Conservation (phyloP, 352 stramenopile species). For the Phytophthora fragariaefolia region DNA sequence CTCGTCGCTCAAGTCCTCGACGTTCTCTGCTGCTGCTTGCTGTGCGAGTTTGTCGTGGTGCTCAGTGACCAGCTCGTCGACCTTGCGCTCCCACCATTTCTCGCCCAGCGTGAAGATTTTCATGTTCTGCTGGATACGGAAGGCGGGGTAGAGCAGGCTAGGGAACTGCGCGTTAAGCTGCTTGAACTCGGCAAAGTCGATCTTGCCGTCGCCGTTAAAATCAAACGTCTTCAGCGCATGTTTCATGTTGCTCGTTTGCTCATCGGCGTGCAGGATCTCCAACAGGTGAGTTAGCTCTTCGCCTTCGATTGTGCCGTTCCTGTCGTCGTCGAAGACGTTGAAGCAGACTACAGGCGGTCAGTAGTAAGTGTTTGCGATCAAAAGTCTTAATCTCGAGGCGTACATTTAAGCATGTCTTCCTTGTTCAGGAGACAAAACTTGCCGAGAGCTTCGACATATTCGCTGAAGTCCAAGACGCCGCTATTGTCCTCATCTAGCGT, state of each 20-base stretch:
- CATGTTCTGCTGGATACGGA: conserved; percentile 82
- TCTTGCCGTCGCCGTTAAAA: conserved; percentile 74
- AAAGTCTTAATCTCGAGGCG: background rate
- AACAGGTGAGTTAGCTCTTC: conserved; percentile 66
- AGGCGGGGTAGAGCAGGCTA: conserved; percentile 69
- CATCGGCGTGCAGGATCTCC: conserved; percentile 72
- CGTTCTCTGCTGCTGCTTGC: conserved; percentile 35
- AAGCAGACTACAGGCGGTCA: conserved; percentile 63
- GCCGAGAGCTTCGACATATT: conserved; percentile 79
- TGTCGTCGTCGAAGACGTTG: conserved; percentile 76
- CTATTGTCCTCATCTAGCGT: conserved; percentile 69
- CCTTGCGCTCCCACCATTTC: conserved; percentile 68
- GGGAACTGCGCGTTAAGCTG: conserved; percentile 70
- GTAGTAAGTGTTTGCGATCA: background rate
- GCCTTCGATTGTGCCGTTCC: conserved; percentile 77
- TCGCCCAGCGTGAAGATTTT: conserved; percentile 69
- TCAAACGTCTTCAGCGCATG: conserved; percentile 66
- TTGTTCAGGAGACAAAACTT: conserved; percentile 80
- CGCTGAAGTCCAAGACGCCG: conserved; percentile 73
- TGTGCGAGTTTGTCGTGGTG: conserved; percentile 51
- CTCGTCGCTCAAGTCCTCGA: conserved; percentile 43
- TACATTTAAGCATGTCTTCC: conserved; percentile 80
- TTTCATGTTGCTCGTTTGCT: conserved; percentile 76
- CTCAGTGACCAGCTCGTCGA: conserved; percentile 55
- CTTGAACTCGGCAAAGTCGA: conserved; percentile 77